Evolutionary conservation across 805 yeast species (phyloP), one percentile per base, ranked within the genome.

Genomic region (Ogataea paraovalis): DNA sequence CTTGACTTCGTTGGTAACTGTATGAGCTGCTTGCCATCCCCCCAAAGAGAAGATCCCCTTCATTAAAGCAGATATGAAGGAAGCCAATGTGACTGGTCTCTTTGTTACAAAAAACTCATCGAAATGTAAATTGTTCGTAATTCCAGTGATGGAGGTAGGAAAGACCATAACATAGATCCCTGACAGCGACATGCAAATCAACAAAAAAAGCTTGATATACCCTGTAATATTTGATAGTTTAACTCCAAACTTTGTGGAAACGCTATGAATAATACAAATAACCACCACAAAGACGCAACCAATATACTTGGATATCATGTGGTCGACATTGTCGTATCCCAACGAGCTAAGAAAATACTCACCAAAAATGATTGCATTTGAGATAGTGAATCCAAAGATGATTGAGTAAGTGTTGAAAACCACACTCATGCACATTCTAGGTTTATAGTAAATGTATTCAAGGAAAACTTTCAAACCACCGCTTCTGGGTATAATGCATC

Each of bases 391-490:
- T 1, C 83, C 83, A 60, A 75, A 76, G 32, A 73, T 47, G 2
- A 79, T 65, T 2, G 79, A 72, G 56, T 69, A 78, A 2, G 75
- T 61, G 55, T 72, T 72, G 51, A 70, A 71, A 1, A 74, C 62
- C 28, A 77, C 82, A 33, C 79, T 74, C 44, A 73, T 71, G 52
- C 78, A 56, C 68, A 79, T 68, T 44, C 66, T 70, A 0, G 94
- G 95, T 50, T 66, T 76, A 43, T 75, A 73, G 59, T 81, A 86
- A 19, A 84, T 78, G 51, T 75, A 79, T 58, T 85, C 92, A 47
- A 86, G 62, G 52, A 86, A 86, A 19, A 80, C 82, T 58, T 86
- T 86, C 37, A 83, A 76, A 0, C 92, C 95, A 2, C 95, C 94
- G 50, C 83, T 81, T 55, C 85, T 69, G 0, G 92, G 90, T 9